Percentiles rank a stretch among this genome's conserved stretches.
phyloP scores from a whole-genome alignment of 1,284 basidiomycete species.

The Earliella scabrosa region DNA sequence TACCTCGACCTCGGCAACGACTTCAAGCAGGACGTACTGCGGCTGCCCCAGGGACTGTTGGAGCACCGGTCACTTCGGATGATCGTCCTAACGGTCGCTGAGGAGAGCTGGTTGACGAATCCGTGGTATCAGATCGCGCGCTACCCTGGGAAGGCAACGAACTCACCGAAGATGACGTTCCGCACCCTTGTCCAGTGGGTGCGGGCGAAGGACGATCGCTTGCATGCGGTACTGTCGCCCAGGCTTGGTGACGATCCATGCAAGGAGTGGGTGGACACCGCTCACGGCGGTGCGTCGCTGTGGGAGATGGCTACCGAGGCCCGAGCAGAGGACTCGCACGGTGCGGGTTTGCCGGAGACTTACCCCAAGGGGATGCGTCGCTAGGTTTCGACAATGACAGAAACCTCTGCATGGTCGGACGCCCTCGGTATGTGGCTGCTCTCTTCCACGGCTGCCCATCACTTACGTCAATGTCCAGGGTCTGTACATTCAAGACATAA shows the following conservation, averaged over 20 bases:
- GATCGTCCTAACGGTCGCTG: constrained; percentile 32
- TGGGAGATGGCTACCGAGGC: constrained; percentile 27
- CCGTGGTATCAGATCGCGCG: constrained; percentile 28
- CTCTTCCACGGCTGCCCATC: not conserved
- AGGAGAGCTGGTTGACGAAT: constrained; percentile 26
- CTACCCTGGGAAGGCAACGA: constrained; percentile 9
- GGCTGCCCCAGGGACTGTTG: constrained; percentile 26
- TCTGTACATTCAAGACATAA: not conserved
- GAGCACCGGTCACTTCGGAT: constrained; percentile 25
- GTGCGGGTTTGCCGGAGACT: constrained; percentile 16
- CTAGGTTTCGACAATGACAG: not conserved
- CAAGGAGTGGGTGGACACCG: constrained; percentile 29
- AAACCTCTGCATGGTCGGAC: not conserved
- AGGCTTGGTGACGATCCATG: constrained; percentile 11
- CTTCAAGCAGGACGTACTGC: constrained; percentile 18
- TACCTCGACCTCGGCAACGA: constrained; percentile 30
- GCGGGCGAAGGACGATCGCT: constrained; percentile 24
- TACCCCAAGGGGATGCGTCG: constrained; percentile 11
- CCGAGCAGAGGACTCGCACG: constrained; percentile 20
- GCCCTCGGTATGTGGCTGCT: not conserved
- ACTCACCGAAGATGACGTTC: constrained; percentile 27
- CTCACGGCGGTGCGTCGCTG: constrained; percentile 23
- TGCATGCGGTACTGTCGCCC: constrained; percentile 29
- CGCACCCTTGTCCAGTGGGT: constrained; percentile 22
- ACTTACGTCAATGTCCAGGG: not conserved